Evolutionary conservation across 495 filamentous ascomycete genomes (phyloP).

Genomic region (Penicillium cataractarum): DNA sequence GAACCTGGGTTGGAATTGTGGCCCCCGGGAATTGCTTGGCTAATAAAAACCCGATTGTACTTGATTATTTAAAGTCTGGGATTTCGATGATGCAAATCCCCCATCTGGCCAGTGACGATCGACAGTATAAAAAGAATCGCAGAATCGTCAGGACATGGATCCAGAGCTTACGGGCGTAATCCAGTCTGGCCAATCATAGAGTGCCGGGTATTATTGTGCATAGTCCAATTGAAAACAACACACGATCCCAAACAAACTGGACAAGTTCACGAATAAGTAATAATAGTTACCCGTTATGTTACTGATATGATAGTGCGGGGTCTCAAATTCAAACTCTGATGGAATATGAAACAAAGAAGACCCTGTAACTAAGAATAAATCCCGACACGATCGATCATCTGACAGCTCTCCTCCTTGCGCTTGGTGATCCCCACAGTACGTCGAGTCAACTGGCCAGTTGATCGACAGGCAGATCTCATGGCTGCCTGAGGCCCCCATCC

Average conservation of each 20-base stretch:
- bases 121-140: background rate
- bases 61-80: background rate
- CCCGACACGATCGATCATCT: background rate
- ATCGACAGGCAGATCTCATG: constrained; percentile 2
- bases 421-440: background rate
- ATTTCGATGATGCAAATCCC: constrained; percentile 8
- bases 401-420: constrained; percentile 1
- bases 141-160: background rate
- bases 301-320: background rate
- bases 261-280: background rate
- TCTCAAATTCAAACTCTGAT: background rate
- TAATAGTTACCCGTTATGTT: too few relatives aligned
- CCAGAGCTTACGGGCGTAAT: background rate
- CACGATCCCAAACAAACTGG: background rate
- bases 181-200: background rate
- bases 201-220: background rate
- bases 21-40: background rate
- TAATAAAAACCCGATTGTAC: background rate
- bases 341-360: background rate
- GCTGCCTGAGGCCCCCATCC: constrained; percentile 18
- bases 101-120: background rate
- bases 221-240: background rate
- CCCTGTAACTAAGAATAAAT: background rate
- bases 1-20: background rate
- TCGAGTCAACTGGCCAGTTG: constrained; percentile 1